These are phyloP conservation scores for Pythium phragmitis DNA, from an alignment of 352 stramenopile genomes.

Conservation along the genomic window DNA sequence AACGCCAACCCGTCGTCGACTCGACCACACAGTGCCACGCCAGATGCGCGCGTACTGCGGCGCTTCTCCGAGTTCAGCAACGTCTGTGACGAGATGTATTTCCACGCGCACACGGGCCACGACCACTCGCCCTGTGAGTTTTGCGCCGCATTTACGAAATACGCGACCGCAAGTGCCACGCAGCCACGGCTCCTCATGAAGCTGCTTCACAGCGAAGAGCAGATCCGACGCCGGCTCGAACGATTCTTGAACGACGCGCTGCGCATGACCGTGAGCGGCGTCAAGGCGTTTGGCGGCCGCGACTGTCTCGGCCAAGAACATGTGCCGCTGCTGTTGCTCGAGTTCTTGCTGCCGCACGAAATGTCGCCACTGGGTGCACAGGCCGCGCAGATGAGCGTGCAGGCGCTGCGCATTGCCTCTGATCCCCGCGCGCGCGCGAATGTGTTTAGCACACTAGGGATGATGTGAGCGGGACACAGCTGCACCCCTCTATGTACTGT, in stretches of 20 bases:
- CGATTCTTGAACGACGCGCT: conserved; percentile 22
- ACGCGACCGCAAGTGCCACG: conserved; percentile 3
- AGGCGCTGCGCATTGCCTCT: conserved; percentile 1
- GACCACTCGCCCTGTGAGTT: conserved; percentile 10
- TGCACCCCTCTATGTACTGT: too few relatives aligned
- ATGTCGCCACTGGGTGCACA: background rate
- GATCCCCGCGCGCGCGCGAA: background rate
- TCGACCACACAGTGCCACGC: background rate
- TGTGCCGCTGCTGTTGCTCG: conserved; percentile 11
- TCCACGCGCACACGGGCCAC: conserved; percentile 19
- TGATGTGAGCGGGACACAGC: too few relatives aligned
- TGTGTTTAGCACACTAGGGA: background rate
- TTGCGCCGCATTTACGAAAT: conserved; percentile 6
- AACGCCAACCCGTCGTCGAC: background rate
- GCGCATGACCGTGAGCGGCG: conserved; percentile 4
- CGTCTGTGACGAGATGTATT: conserved; percentile 24
- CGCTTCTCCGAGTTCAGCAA: conserved; percentile 27
- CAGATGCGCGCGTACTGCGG: conserved; percentile 5
- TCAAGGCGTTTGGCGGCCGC: conserved; percentile 16
- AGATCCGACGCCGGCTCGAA: conserved; percentile 14
- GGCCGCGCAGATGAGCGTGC: conserved; percentile 10
- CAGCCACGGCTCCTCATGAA: conserved; percentile 17
- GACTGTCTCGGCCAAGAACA: conserved; percentile 20
- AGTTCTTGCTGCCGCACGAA: conserved; percentile 21
- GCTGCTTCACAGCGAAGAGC: conserved; percentile 12